These are phyloP conservation scores for Candida albicans DNA, from an alignment of 1,139 yeast species.

Conservation along the genomic window DNA sequence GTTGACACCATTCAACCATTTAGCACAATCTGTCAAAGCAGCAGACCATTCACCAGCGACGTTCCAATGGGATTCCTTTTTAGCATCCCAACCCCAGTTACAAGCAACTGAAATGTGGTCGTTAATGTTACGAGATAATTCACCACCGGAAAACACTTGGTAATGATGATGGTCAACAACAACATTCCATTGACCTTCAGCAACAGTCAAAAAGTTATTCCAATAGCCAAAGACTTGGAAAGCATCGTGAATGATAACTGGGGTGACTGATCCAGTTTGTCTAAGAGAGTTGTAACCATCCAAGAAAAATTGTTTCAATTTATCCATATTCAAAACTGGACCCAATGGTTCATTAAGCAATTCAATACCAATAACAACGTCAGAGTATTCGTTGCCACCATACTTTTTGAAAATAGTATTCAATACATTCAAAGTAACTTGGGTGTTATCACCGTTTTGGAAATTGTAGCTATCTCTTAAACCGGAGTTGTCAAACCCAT, in stretches of 20 bases:
- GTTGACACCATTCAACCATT: slow-evolving; percentile 63
- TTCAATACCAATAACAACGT: slow-evolving; percentile 81
- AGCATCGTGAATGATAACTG: slow-evolving; percentile 71
- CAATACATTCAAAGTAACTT: slow-evolving; percentile 54
- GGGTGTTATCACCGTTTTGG: slow-evolving; percentile 53
- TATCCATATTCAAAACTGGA: slow-evolving; percentile 56
- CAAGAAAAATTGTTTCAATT: slow-evolving; percentile 56
- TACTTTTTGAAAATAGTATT: slow-evolving; percentile 54
- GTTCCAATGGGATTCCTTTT: slow-evolving; percentile 66
- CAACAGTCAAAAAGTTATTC: slow-evolving; percentile 49
- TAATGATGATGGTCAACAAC: slow-evolving; percentile 90
- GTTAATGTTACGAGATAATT: slow-evolving; percentile 55
- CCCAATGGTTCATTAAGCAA: slow-evolving; percentile 90
- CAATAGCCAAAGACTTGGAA: slow-evolving; percentile 65
- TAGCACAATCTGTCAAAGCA: slow-evolving; percentile 65
- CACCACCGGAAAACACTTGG: slow-evolving; percentile 74
- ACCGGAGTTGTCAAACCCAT: slow-evolving; percentile 96
- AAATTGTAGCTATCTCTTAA: slow-evolving; percentile 63
- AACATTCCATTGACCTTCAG: slow-evolving; percentile 55
- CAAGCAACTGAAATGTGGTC: slow-evolving; percentile 68
- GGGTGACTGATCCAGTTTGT: slow-evolving; percentile 46
- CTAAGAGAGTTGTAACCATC: slow-evolving; percentile 58
- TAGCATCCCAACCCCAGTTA: slow-evolving; percentile 52
- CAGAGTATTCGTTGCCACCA: slow-evolving; percentile 62
- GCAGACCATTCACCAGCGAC: slow-evolving; percentile 67